A percentile compares a stretch with the other conserved stretches of the same genome.
phyloP scores from a whole-genome alignment of 1,284 basidiomycete genomes.

The Singerocomus rubriflavus region DNA sequence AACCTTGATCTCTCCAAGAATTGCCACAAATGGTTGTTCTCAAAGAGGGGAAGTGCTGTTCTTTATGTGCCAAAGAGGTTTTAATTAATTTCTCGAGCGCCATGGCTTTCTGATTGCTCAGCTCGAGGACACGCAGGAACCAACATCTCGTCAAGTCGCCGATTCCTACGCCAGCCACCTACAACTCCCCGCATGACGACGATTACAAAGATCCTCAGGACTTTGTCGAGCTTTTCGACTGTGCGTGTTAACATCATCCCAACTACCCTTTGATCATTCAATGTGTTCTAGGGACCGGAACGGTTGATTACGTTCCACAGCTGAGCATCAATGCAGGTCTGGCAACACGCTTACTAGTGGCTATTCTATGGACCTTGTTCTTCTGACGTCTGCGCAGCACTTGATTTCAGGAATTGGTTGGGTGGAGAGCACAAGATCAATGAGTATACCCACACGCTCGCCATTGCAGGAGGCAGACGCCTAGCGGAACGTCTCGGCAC shows the following conservation, averaged over 20 bases:
- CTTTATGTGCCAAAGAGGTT: slow-evolving; percentile 79
- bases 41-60: slow-evolving; percentile 69
- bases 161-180: slow-evolving; percentile 69
- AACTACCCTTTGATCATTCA: slow-evolving; percentile 4
- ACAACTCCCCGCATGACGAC: slow-evolving; percentile 44
- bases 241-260: slow-evolving; percentile 34
- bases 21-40: slow-evolving; percentile 82
- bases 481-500: slow-evolving; percentile 69
- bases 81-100: slow-evolving; percentile 10
- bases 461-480: slow-evolving; percentile 65
- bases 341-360: slow-evolving; percentile 8
- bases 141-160: slow-evolving; percentile 74
- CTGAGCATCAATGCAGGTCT: slow-evolving; percentile 56
- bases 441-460: slow-evolving; percentile 72
- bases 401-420: slow-evolving; percentile 76
- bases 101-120: neutral
- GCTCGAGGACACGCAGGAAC: slow-evolving; percentile 40
- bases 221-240: slow-evolving; percentile 61
- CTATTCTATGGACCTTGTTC: slow-evolving; percentile 14
- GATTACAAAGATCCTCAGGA: slow-evolving; percentile 32
- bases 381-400: slow-evolving; percentile 41
- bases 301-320: slow-evolving; percentile 54
- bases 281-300: slow-evolving; percentile 61
- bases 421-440: slow-evolving; percentile 84
- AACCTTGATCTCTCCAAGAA: slow-evolving; percentile 42